These are phyloP conservation scores for Trichoderma semiorbis DNA, from an alignment of 2,329 filamentous ascomycete genomes.

Conservation along the genomic window DNA sequence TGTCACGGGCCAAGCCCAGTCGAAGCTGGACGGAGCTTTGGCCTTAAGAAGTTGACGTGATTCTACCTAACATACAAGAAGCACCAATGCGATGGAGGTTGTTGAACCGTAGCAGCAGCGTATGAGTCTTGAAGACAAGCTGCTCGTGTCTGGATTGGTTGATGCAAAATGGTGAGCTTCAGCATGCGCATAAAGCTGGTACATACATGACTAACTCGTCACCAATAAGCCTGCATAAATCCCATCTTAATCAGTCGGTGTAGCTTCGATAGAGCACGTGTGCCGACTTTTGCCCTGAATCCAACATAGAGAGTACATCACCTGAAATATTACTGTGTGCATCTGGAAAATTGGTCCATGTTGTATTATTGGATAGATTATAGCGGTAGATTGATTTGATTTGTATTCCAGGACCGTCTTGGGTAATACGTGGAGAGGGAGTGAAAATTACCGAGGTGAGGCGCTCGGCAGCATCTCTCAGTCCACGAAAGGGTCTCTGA, in stretches of 20 bases:
- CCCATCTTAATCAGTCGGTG: background rate
- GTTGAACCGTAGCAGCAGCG: background rate
- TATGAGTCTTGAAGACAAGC: background rate
- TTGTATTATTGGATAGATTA: background rate
- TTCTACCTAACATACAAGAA: too few relatives aligned
- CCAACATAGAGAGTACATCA: background rate
- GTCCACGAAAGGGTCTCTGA: too few relatives aligned
- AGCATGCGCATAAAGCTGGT: background rate
- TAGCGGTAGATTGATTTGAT: background rate
- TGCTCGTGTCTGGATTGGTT: background rate
- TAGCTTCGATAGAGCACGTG: background rate
- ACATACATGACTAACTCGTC: background rate
- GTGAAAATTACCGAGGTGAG: background rate
- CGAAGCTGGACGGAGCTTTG: background rate
- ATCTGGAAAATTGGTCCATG: background rate
- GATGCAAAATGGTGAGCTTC: background rate
- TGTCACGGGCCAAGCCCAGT: background rate
- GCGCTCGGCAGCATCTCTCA: background rate
- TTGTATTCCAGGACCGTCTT: background rate
- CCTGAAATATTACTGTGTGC: background rate
- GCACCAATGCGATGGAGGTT: background rate
- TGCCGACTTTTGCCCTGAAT: background rate
- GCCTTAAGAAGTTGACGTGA: background rate
- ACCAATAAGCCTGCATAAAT: background rate
- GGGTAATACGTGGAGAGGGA: background rate